These are phyloP conservation scores for Lepiota brunneoincarnata DNA, from an alignment of 768 basidiomycete species.

Conservation along the genomic window DNA sequence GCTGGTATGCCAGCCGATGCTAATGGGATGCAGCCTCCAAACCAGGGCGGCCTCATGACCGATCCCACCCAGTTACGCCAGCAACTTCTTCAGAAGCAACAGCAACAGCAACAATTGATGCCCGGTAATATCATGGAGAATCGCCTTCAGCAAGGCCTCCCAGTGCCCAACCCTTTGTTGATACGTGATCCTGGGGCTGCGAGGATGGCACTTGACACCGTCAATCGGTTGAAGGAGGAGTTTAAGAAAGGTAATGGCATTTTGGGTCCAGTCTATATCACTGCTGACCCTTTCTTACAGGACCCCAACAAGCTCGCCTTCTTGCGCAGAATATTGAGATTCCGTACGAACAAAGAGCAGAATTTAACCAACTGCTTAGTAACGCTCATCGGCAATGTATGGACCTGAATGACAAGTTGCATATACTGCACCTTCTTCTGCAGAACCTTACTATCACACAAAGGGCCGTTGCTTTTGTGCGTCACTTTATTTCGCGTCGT, in stretches of 20 bases:
- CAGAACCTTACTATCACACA: slow-evolving; percentile 47
- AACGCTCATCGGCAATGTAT: slow-evolving; percentile 38
- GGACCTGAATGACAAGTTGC: slow-evolving; percentile 52
- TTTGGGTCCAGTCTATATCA: not conserved
- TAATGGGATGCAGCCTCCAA: slow-evolving; percentile 11
- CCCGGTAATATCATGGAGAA: not conserved
- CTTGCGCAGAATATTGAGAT: slow-evolving; percentile 28
- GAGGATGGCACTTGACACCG: not conserved
- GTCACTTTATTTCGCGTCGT: slow-evolving; percentile 20
- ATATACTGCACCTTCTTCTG: slow-evolving; percentile 41
- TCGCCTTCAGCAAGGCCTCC: not conserved
- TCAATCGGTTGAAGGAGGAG: slow-evolving; percentile 10
- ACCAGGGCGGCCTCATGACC: slow-evolving; percentile 10
- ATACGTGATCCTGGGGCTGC: not conserved
- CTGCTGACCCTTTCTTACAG: slow-evolving; percentile 8
- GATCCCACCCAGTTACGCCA: slow-evolving; percentile 5
- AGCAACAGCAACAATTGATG: slow-evolving; percentile 12
- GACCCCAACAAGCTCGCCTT: not conserved
- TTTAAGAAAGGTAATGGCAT: slow-evolving; percentile 16
- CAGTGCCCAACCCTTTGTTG: not conserved
- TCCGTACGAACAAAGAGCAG: slow-evolving; percentile 50
- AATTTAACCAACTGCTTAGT: slow-evolving; percentile 51
- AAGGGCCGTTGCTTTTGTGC: slow-evolving; percentile 53
- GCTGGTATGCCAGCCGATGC: slow-evolving; percentile 10
- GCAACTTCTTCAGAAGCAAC: slow-evolving; percentile 15